These are phyloP conservation scores for Tolypocladium pustulatum DNA, from an alignment of 2,329 filamentous ascomycete genomes.

Conservation along the genomic window DNA sequence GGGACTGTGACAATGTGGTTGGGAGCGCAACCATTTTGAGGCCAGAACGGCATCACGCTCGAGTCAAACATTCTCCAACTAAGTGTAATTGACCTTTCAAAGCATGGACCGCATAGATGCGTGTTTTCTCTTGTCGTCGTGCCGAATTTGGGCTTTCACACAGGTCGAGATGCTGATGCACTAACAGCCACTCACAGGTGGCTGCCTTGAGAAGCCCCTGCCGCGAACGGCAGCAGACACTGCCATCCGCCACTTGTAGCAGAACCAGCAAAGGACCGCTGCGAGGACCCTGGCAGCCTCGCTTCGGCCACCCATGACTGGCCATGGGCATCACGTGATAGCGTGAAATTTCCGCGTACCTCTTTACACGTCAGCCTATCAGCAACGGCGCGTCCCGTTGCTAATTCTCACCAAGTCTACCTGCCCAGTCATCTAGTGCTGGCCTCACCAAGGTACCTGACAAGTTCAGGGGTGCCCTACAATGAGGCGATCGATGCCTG, in stretches of 20 bases:
- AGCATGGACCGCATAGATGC: neutral
- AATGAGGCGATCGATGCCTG: neutral
- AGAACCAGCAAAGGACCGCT: slow-evolving; percentile 1
- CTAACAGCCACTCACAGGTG: slow-evolving; percentile 9
- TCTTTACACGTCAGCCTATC: slow-evolving; percentile 1
- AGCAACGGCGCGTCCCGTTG: slow-evolving; percentile 6
- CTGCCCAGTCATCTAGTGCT: too few species aligned
- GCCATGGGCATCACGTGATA: slow-evolving; percentile 2
- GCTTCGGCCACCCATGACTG: neutral
- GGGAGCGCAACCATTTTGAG: neutral
- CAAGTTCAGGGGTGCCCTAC: neutral
- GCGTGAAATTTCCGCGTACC: neutral
- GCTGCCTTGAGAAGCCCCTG: slow-evolving; percentile 2
- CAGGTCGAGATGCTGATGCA: slow-evolving; percentile 3
- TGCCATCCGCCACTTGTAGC: neutral
- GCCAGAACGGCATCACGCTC: neutral
- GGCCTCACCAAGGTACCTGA: neutral
- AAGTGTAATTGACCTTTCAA: neutral
- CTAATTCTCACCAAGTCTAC: slow-evolving; percentile 2
- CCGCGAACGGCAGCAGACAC: neutral
- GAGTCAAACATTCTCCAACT: neutral
- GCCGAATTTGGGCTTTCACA: neutral
- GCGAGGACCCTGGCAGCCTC: neutral
- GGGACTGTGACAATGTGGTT: slow-evolving; percentile 6
- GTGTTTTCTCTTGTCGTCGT: neutral